These are phyloP conservation scores for Beauveria brongniartii DNA, from an alignment of 2,329 filamentous ascomycete genomes.

Conservation along the genomic window DNA sequence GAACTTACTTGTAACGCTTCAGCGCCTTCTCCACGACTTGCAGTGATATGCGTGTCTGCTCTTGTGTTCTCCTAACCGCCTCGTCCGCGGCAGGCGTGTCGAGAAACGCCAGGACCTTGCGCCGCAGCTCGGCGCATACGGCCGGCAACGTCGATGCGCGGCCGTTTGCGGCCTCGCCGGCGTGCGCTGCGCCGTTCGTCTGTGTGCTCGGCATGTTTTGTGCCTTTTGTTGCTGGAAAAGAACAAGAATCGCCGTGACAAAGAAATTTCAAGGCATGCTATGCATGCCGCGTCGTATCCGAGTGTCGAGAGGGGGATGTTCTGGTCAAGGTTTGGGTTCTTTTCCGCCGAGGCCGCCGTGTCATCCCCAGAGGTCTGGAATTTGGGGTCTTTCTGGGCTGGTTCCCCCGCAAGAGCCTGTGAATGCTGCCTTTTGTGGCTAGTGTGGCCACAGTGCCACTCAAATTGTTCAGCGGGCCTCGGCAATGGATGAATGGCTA, in stretches of 20 bases:
- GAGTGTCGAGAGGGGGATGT: neutral
- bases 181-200: conserved; percentile 8
- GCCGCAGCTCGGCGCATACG: conserved; percentile 8
- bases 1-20: conserved; percentile 60
- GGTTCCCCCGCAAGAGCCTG: neutral
- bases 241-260: no score
- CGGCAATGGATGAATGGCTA: conserved; percentile 1
- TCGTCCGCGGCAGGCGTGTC: conserved; percentile 7
- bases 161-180: neutral
- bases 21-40: conserved; percentile 69
- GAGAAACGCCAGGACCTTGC: conserved; percentile 12
- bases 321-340: neutral
- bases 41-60: conserved; percentile 65
- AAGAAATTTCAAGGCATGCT: no score
- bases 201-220: conserved; percentile 7
- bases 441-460: neutral
- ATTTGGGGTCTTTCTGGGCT: neutral
- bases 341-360: neutral
- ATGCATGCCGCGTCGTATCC: neutral
- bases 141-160: conserved; percentile 2
- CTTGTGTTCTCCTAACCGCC: conserved; percentile 37
- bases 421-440: neutral
- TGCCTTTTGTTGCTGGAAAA: neutral
- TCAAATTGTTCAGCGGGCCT: conserved; percentile 2
- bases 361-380: neutral